phyloP scores from a whole-genome alignment of 73 alveolate genomes.

The Breviolum minutum region DNA sequence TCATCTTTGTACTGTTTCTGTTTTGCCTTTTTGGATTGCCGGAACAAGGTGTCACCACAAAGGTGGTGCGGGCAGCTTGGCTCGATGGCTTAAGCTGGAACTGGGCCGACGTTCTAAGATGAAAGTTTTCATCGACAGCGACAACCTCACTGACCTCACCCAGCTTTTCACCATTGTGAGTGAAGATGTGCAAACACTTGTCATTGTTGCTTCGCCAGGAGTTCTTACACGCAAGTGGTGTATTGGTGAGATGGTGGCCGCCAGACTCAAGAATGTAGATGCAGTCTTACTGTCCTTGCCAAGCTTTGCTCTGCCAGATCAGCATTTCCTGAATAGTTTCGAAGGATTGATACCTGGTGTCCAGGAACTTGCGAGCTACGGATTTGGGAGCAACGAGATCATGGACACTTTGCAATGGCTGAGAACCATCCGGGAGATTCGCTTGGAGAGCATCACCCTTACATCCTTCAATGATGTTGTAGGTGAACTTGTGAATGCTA shows the following conservation, averaged over 20 bases:
- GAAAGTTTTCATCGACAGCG: slow-evolving; percentile 36
- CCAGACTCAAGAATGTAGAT: neutral
- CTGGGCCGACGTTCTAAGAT: neutral
- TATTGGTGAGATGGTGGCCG: slow-evolving; percentile 18
- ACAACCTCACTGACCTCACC: slow-evolving; percentile 29
- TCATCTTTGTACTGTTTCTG: too few species aligned
- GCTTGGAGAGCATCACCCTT: neutral
- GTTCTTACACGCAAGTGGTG: neutral
- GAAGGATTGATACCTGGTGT: slow-evolving; percentile 1
- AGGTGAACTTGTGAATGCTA: neutral
- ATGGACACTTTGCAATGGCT: slow-evolving; percentile 27
- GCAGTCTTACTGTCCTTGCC: slow-evolving; percentile 8
- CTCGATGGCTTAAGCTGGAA: slow-evolving; percentile 30
- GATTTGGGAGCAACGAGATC: slow-evolving; percentile 19
- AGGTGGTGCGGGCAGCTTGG: slow-evolving; percentile 33
- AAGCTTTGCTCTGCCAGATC: slow-evolving; percentile 17
- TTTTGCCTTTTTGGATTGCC: too few species aligned
- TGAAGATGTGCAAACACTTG: neutral
- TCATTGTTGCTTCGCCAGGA: neutral
- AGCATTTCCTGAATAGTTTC: neutral
- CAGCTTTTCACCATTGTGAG: slow-evolving; percentile 3
- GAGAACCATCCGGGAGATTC: slow-evolving; percentile 11
- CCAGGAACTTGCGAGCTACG: slow-evolving; percentile 40
- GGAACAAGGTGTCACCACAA: neutral
- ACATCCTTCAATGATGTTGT: slow-evolving; percentile 2